Base-by-base conservation (phyloP, 805 yeast genomes). In the Kregervanrija delftensis region DNA sequence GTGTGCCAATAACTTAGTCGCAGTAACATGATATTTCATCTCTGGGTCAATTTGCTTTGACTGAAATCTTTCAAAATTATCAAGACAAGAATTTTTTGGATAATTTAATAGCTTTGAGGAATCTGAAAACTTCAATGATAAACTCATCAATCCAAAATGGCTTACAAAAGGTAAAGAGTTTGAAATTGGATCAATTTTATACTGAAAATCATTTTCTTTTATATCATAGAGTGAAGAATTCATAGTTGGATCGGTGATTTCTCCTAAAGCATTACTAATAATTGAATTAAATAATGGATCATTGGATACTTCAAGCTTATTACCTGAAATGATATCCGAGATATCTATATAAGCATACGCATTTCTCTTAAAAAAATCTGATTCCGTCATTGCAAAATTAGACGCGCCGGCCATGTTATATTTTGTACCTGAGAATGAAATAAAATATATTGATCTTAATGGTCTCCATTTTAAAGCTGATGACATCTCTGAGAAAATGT, bases 401-500 rank as follows among this genome's bases (percentile, higher is more conserved):
- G 89, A 73, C n/a, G 86, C 72, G 0, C 98, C 98, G 0, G 93
- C 96, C 52, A 73, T 66, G 58, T 89, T 89, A 56, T 83, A 88
- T 49, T 81, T 79, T 0, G 84, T 68, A 1, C 86, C 96, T 55
- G 90, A 95, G 68, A 85, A 88, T 0, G 96, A 86, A 0, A 79
- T 78, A 65, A 90, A 89, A 56, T 83, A 82, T 11, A 90, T 81
- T 3, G 90, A 73, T 60, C 98, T 74, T 35, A 88, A 62, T 0
- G 98, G 97, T 39, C 71, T 68, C 97, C 97, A 90, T 48, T 81
- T 78, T 53, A 73, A 74, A 33, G 79, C 69, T 42, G 77, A 70
- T 47, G 76, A 80, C 61, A 89, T 66, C 28, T 77, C 70, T 15
- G 86, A 78, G 43, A 89, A 77, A 0, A 85, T 60, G 45, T 83